These are phyloP conservation scores for Canavalia ensiformis DNA, from an alignment of 306 rosid species.

Conservation along the genomic window DNA sequence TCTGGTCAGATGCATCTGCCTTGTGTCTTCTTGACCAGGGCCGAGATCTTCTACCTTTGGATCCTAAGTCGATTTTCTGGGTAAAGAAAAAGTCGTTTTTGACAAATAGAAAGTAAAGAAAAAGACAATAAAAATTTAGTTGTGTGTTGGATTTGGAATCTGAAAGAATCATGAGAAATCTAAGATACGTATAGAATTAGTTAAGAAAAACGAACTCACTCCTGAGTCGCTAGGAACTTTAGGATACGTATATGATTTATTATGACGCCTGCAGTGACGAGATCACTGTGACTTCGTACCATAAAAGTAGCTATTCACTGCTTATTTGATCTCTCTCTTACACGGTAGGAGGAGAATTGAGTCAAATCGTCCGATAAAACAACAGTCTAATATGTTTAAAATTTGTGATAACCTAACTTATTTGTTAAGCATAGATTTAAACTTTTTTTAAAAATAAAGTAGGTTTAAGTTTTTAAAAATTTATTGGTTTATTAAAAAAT, in stretches of 20 bases:
- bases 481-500: no score
- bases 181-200: background rate
- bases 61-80: background rate
- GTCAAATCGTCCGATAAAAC: no score
- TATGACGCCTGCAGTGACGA: background rate
- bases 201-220: background rate
- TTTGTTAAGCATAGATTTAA: no score
- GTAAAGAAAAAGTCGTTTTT: background rate
- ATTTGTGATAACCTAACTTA: no score
- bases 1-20: background rate
- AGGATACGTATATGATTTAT: background rate
- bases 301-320: no score
- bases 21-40: background rate
- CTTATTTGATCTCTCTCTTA: no score
- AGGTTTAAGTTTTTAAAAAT: no score
- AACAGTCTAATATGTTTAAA: no score
- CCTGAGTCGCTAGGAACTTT: background rate
- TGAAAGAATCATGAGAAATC: conserved; percentile 2
- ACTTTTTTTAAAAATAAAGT: no score
- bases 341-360: no score
- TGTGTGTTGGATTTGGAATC: background rate
- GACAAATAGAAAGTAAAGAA: background rate
- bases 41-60: background rate
- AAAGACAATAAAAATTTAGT: background rate
- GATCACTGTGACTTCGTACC: no score